Percentiles rank a stretch among this genome's conserved stretches.
These are phyloP conservation scores for Sarcocystis neurona DNA, from an alignment of 169 alveolate species.

Conservation along the genomic window DNA sequence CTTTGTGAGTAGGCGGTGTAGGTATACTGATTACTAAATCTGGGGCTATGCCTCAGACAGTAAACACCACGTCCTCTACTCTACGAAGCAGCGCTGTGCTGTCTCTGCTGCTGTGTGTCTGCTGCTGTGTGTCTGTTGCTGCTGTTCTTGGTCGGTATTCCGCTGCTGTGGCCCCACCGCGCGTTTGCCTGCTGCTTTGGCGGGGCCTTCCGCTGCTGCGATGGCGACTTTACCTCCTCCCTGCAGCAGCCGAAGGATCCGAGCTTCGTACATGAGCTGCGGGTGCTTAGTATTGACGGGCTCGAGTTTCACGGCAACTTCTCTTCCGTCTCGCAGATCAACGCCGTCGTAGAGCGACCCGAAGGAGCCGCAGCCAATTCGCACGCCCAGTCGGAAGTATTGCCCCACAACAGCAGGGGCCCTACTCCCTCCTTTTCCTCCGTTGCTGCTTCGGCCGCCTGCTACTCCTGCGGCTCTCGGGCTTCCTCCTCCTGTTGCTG, in stretches of 20 bases:
- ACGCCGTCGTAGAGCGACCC: constrained; percentile 93
- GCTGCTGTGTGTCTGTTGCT: too few species aligned
- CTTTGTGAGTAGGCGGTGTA: too few species aligned
- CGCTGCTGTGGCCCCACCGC: too few species aligned
- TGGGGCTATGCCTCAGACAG: too few species aligned
- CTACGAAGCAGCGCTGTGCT: too few species aligned
- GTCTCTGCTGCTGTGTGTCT: too few species aligned
- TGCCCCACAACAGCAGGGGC: constrained; percentile 50
- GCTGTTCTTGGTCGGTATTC: too few species aligned
- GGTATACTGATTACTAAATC: too few species aligned
- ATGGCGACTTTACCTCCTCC: constrained; percentile 88
- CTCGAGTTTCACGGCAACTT: constrained; percentile 94
- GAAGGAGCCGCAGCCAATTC: constrained; percentile 97
- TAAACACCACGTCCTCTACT: too few species aligned
- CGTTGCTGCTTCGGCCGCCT: background rate
- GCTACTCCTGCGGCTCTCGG: background rate
- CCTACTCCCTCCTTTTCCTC: background rate
- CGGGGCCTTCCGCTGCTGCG: background rate
- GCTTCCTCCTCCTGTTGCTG: too few species aligned
- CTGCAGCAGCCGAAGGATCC: constrained; percentile 89
- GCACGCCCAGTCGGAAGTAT: constrained; percentile 81
- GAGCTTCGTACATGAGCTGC: constrained; percentile 93
- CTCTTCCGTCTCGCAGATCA: constrained; percentile 91
- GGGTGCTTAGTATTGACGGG: constrained; percentile 90
- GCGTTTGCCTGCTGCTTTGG: too few species aligned